phyloP scores from a whole-genome alignment of 257 asterid genomes.

The Verbena officinalis region DNA sequence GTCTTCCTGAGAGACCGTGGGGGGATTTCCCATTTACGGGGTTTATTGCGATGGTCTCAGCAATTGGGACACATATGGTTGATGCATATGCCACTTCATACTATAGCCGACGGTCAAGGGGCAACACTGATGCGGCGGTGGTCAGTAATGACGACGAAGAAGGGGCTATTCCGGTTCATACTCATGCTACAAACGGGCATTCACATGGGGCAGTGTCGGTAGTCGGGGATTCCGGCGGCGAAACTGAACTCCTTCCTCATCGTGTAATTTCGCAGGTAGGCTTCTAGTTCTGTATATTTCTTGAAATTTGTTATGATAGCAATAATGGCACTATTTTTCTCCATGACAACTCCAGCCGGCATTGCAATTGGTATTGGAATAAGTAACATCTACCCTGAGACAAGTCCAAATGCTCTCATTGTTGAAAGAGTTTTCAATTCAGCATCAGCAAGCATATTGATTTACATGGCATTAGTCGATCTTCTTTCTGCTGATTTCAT shows the following conservation, averaged over 20 bases:
- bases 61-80: constrained; percentile 53
- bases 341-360: constrained; percentile 38
- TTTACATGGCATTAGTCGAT: no score
- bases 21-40: constrained; percentile 58
- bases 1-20: constrained; percentile 42
- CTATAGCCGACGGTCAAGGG: constrained; percentile 22
- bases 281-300: no score
- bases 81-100: constrained; percentile 46
- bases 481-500: no score
- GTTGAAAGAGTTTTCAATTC: constrained; percentile 43
- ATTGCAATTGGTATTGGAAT: constrained; percentile 43
- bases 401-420: no score
- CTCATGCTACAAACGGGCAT: constrained; percentile 45
- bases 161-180: constrained; percentile 27
- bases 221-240: constrained; percentile 17
- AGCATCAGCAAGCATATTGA: constrained; percentile 44
- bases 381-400: constrained; percentile 36
- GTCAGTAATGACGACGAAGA: constrained; percentile 17
- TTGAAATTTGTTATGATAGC: no score
- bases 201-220: constrained; percentile 38
- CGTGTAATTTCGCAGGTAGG: constrained; percentile 58
- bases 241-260: constrained; percentile 40
- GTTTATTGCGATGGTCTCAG: constrained; percentile 46
- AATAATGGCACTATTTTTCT: constrained; percentile 39
- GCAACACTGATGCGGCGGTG: constrained; percentile 3